Evolutionary conservation across 2,329 filamentous ascomycete species (phyloP), one percentile per base, ranked within the genome.

Genomic region (Penicillium olsonii): DNA sequence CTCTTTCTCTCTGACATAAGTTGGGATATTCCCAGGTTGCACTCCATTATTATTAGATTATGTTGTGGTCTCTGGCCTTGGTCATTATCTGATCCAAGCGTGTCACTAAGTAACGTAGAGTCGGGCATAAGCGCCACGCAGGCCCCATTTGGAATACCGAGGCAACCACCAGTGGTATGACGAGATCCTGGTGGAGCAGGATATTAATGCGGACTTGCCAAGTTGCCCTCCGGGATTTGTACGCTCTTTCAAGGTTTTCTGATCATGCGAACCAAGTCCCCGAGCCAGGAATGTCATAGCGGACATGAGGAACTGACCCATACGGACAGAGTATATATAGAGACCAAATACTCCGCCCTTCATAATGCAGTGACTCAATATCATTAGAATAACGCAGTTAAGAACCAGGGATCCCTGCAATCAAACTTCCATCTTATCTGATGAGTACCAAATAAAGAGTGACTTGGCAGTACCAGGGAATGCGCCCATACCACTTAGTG

Each of bases 351-450:
- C 22, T 24, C 22, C 22, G 22, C 8, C 22, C 8, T 24, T 24
- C 8, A 24, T 8, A 24, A 24, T 24, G 22, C 22, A 24, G n/a
- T 24, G 22, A 24, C 22, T 24, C 22, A 24, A 4, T 29, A 34
- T 17, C 14, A 33, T 18, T 22, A n/a, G 8, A 19, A 31, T 31
- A 11, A 5, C 12, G 12, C 29, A 31, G 7, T 7, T 31, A 31
- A 31, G 29, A 31, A 31, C 29, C 12, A 31, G 29, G 29, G 12
- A 31, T 6, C 12, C 29, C 29, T 14, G 14, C 15, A 37, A 39
- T 31, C 40, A 17, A 35, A 22, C 17, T 41, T 44, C 7, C 55
- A 61, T 61, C 58, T 61, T 61, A 61, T 60, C 58, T 57, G 57
- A 59, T 58, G 40, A n/a, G 52, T 29, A 41, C 41, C 26, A 39